Evolutionary conservation across 1,284 basidiomycete species (phyloP).

Genomic region (Pyrrhoderma lamaoense): DNA sequence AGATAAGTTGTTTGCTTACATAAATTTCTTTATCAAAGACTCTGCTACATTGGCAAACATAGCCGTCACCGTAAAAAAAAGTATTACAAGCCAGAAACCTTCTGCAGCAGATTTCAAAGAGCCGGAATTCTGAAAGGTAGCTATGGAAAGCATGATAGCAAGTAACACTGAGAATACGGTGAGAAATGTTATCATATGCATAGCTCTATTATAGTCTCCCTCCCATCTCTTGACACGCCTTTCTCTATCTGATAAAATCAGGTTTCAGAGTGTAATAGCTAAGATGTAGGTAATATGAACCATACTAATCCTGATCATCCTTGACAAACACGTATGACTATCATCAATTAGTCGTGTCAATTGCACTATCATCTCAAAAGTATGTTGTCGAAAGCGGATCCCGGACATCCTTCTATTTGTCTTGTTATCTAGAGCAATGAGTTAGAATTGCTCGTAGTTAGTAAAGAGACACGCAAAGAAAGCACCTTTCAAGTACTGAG

Average conservation of each 20-base stretch:
- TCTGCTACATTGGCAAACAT: slow-evolving; percentile 2
- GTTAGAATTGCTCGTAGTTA: neutral
- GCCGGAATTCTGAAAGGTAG: neutral
- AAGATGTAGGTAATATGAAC: neutral
- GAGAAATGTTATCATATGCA: neutral
- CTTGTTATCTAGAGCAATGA: neutral
- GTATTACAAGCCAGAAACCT: slow-evolving; percentile 12
- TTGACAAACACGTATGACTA: neutral
- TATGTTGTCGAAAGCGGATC: slow-evolving; percentile 7
- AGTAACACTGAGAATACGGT: slow-evolving; percentile 9
- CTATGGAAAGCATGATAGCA: slow-evolving; percentile 8
- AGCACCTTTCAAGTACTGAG: slow-evolving; percentile 7
- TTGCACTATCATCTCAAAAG: slow-evolving; percentile 1
- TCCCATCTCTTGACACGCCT: neutral
- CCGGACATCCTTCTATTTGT: slow-evolving; percentile 3
- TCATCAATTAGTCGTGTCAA: neutral
- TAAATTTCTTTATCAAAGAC: no score
- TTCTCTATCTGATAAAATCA: neutral
- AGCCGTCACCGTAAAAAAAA: slow-evolving; percentile 5
- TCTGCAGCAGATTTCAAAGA: slow-evolving; percentile 1
- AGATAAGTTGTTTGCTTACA: no score
- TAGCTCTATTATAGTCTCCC: no score
- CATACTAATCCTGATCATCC: slow-evolving; percentile 2
- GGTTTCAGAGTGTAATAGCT: no score
- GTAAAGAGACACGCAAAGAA: neutral